Evolutionary conservation across 1,139 yeast genomes (phyloP).

Genomic region (Lodderomyces metapsilosis): DNA sequence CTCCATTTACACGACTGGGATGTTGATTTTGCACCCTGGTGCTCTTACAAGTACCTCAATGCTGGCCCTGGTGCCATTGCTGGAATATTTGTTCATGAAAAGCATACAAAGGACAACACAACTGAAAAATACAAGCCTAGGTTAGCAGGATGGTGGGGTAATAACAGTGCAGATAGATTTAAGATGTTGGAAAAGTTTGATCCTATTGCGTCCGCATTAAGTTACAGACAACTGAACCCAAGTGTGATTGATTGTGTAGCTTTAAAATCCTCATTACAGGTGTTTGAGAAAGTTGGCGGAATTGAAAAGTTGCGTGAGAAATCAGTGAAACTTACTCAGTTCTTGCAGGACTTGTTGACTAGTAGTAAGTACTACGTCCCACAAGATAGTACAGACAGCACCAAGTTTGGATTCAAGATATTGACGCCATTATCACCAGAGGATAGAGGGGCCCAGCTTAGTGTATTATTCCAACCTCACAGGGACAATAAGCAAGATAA

Average conservation of each 20-base stretch:
- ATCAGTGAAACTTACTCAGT: slow-evolving; percentile 58
- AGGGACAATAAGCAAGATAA: slow-evolving; percentile 32
- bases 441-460: slow-evolving; percentile 80
- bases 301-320: slow-evolving; percentile 54
- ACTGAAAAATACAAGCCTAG: slow-evolving; percentile 52
- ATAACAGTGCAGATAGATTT: slow-evolving; percentile 65
- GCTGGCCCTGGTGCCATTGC: slow-evolving; percentile 93
- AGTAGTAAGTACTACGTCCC: slow-evolving; percentile 43
- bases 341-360: slow-evolving; percentile 48
- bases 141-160: slow-evolving; percentile 98
- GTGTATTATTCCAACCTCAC: slow-evolving; percentile 63
- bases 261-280: slow-evolving; percentile 60
- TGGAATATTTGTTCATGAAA: slow-evolving; percentile 72
- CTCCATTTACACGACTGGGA: slow-evolving; percentile 79
- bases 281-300: slow-evolving; percentile 66
- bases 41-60: slow-evolving; percentile 87
- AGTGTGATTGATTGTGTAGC: slow-evolving; percentile 81
- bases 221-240: slow-evolving; percentile 91
- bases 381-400: slow-evolving; percentile 19
- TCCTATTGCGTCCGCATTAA: slow-evolving; percentile 80
- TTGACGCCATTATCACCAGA: slow-evolving; percentile 63
- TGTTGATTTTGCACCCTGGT: slow-evolving; percentile 93
- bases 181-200: slow-evolving; percentile 77
- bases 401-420: slow-evolving; percentile 55
- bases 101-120: slow-evolving; percentile 35